Base-by-base conservation (phyloP, 202 grass and related monocot species). In the Zizania palustris region DNA sequence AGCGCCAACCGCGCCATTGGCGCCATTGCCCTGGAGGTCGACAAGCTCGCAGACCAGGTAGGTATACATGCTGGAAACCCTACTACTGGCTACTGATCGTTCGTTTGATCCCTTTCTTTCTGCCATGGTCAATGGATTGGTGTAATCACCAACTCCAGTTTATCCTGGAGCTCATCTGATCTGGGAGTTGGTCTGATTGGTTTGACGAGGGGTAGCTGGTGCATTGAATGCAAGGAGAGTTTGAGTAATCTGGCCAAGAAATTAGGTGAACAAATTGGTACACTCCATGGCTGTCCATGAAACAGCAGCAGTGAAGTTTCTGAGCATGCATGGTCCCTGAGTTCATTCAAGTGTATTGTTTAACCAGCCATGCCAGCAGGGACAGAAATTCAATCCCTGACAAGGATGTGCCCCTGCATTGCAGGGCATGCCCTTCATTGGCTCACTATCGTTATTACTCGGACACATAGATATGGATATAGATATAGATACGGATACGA, bases 11-110 rank as follows among this genome's bases (percentile, higher is more conserved):
- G 89, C 9, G 89, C 88, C 79, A 88, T 94, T 1, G 82, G 84
- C 5, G 82, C 81, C 65, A 83, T 88, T 4, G 90, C 95, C 7
- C 60, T 97, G 34, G 95, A 97, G 80, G 70, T 97, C 59, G 95
- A 97, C 85, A 91, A 76, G 76, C 86, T 97, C 69, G 85, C 87
- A 16, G 91, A 94, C 71, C 91, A 97, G 94, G 94, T 97, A 75
- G n/a, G n/a, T n/a, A n/a, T n/a, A n/a, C n/a, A n/a, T 2, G 28
- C 28, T 0, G 28, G 28, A 28, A 28, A 28, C 28, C 28, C 28
- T 18, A 2, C 19, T 54, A 0, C 2, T 55, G 19, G 28, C 28
- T 28, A 28, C 28, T 28, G 28, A 28, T 55, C 6, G 5, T 51
- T 45, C 44, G 10, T 45, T 2, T 45, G 9, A 11, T 28, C 28